Conservation (phyloP, 2,329 filamentous ascomycete genomes). For the Aspergillus pseudonomiae region DNA sequence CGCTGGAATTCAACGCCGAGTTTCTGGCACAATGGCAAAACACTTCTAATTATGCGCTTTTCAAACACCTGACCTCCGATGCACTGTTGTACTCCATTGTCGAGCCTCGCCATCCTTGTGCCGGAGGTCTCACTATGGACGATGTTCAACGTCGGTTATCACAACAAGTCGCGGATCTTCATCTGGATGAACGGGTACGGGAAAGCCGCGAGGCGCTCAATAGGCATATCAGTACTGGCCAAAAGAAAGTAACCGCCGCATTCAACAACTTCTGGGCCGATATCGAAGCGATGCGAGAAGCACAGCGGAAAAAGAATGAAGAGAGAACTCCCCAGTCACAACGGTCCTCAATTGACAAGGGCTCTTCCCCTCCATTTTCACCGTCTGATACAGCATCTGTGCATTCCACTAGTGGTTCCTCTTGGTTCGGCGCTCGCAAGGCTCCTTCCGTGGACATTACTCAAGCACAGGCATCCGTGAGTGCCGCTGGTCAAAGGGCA, state of each 20-base stretch:
- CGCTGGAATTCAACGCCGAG: conserved; percentile 77
- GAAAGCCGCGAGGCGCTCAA: conserved; percentile 82
- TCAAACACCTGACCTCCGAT: conserved; percentile 73
- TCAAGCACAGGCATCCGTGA: conserved; percentile 58
- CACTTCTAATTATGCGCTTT: conserved; percentile 91
- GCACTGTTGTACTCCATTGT: conserved; percentile 92
- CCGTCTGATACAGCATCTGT: conserved; percentile 28
- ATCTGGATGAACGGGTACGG: conserved; percentile 86
- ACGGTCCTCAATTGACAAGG: conserved; percentile 34
- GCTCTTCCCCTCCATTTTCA: conserved; percentile 29
- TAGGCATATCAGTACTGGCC: conserved; percentile 84
- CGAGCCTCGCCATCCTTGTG: conserved; percentile 89
- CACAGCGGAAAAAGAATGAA: conserved; percentile 61
- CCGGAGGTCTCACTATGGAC: conserved; percentile 88
- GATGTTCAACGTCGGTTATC: conserved; percentile 89
- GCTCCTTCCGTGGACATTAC: conserved; percentile 51
- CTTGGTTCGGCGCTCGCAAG: conserved; percentile 37
- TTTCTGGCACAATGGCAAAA: conserved; percentile 86
- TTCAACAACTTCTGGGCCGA: conserved; percentile 90
- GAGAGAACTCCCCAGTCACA: conserved; percentile 35
- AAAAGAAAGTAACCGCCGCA: conserved; percentile 82
- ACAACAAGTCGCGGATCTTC: conserved; percentile 89
- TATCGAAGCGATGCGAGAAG: conserved; percentile 78
- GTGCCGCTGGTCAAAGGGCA: conserved; percentile 58
- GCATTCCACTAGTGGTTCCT: conserved; percentile 20